phyloP scores from a whole-genome alignment of 139 green algal species.

The Astrephomene gubernaculifera region DNA sequence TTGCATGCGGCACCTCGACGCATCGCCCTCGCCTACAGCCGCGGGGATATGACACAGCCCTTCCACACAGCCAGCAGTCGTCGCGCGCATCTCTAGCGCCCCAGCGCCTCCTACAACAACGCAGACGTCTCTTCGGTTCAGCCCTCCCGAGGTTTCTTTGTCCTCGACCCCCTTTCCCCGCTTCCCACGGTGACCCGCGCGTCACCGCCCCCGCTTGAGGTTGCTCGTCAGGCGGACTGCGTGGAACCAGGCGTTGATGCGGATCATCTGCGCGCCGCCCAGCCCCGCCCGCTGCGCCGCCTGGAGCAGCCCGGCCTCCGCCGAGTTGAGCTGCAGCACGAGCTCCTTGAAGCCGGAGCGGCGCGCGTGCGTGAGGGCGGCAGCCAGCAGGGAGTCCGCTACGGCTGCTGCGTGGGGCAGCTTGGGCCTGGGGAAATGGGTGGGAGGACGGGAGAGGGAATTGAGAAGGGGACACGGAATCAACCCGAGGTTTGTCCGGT shows the following conservation, averaged over 20 bases:
- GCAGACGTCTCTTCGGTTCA: too few species aligned
- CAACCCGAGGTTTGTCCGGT: too few species aligned
- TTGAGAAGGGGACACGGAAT: too few species aligned
- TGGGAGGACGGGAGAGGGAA: background rate
- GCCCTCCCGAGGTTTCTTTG: too few species aligned
- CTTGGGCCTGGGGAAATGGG: background rate
- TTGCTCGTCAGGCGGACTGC: background rate
- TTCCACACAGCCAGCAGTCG: too few species aligned
- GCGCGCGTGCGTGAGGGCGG: background rate
- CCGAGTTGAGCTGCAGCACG: constrained; percentile 25
- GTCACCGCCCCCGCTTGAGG: background rate
- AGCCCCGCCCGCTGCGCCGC: background rate
- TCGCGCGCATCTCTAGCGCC: too few species aligned
- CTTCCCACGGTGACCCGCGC: too few species aligned
- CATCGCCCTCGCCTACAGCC: too few species aligned
- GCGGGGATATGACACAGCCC: too few species aligned
- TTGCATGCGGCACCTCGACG: too few species aligned
- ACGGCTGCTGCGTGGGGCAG: background rate
- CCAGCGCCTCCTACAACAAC: too few species aligned
- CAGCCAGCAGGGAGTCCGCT: constrained; percentile 14
- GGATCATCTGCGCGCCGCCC: background rate
- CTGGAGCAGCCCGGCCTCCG: background rate
- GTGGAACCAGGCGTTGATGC: constrained; percentile 39
- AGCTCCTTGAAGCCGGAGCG: background rate
- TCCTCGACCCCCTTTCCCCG: too few species aligned